These are phyloP conservation scores for Rhynchospora pubera DNA, from an alignment of 176 grass and related monocot genomes.

Conservation along the genomic window DNA sequence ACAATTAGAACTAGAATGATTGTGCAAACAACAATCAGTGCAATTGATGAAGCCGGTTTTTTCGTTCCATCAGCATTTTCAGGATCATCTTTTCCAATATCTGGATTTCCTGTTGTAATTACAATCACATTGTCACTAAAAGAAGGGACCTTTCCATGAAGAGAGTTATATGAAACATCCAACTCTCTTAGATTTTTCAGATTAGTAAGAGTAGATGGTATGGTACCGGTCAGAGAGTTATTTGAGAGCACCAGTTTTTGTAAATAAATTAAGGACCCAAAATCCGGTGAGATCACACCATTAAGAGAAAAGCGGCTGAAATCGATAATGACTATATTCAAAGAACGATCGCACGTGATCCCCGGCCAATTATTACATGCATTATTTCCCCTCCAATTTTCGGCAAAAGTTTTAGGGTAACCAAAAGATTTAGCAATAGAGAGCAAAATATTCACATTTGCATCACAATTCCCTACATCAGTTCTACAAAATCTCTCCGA, in stretches of 20 bases:
- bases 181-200: conserved; percentile 35
- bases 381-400: conserved; percentile 55
- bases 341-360: conserved; percentile 26
- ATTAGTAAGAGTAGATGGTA: conserved; percentile 40
- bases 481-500: conserved; percentile 42
- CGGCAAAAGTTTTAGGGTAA: conserved; percentile 35
- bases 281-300: conserved; percentile 51
- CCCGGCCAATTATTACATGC: conserved; percentile 34
- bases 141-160: conserved; percentile 52
- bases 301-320: conserved; percentile 30
- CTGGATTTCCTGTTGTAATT: conserved; percentile 40
- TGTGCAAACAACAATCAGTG: neutral
- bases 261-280: conserved; percentile 48
- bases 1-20: neutral
- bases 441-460: conserved; percentile 53
- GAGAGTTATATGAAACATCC: conserved; percentile 66
- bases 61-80: neutral
- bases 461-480: conserved; percentile 45
- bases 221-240: conserved; percentile 64
- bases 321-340: conserved; percentile 41
- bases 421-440: conserved; percentile 55
- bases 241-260: conserved; percentile 34
- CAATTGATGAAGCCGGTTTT: neutral
- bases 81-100: conserved; percentile 26
- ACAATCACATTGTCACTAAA: conserved; percentile 40